A percentile compares a stretch with the other conserved stretches of the same genome.
These are phyloP conservation scores for Aspergillus thermomutatus DNA, from an alignment of 2,329 filamentous ascomycete species.

Conservation along the genomic window DNA sequence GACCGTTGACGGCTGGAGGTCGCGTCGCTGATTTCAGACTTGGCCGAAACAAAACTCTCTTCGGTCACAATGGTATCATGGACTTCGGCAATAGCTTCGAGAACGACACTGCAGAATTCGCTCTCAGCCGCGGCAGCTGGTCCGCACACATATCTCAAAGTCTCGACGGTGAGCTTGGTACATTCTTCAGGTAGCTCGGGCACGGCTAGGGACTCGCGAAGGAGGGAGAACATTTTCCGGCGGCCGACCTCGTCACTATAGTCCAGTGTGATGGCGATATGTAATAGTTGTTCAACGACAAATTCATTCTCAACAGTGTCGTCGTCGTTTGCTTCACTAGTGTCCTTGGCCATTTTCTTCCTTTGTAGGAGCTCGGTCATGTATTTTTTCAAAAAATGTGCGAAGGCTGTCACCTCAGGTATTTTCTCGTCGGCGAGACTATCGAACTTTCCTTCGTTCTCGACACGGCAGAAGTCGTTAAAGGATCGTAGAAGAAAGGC, in stretches of 20 bases:
- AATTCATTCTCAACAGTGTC: conserved; percentile 90
- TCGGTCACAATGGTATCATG: conserved; percentile 82
- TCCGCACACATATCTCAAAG: conserved; percentile 78
- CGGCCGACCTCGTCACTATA: conserved; percentile 97
- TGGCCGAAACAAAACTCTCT: conserved; percentile 91
- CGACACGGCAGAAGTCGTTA: conserved; percentile 83
- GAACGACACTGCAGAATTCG: conserved; percentile 55
- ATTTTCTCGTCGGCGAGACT: conserved; percentile 84
- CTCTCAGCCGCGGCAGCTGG: conserved; percentile 47
- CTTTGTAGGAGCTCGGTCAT: conserved; percentile 52
- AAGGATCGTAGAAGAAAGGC: conserved; percentile 89
- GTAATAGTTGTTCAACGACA: conserved; percentile 88
- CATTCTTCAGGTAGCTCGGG: conserved; percentile 88
- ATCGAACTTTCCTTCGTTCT: conserved; percentile 71
- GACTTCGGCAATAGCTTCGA: conserved; percentile 93
- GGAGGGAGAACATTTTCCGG: conserved; percentile 89
- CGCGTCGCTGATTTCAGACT: conserved; percentile 73
- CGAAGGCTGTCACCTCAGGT: conserved; percentile 88
- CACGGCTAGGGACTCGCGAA: conserved; percentile 80
- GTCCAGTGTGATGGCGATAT: conserved; percentile 87
- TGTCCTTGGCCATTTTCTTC: conserved; percentile 35
- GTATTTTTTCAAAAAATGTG: conserved; percentile 80
- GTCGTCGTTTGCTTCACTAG: conserved; percentile 69
- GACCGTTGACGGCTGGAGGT: conserved; percentile 48
- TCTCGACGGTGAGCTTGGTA: conserved; percentile 81